Conservation (phyloP, 257 asterid genomes). For the Solanum pennellii region DNA sequence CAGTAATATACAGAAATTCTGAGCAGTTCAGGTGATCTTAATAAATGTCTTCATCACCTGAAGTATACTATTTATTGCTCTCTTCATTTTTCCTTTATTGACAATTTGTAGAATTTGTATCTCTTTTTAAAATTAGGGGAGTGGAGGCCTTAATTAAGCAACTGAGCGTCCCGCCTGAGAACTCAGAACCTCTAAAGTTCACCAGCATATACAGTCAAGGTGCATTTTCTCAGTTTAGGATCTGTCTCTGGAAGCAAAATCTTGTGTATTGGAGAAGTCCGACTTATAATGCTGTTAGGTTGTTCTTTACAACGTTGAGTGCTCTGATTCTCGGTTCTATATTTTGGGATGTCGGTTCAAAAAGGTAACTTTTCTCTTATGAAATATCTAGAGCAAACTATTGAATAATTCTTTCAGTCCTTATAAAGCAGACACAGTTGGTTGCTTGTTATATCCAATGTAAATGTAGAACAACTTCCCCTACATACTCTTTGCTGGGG, state of each 20-base stretch:
- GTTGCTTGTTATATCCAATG: not conserved
- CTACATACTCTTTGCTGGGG: not conserved
- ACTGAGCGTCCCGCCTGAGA: constrained; percentile 44
- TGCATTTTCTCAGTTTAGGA: constrained; percentile 41
- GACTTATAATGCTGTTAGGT: constrained; percentile 58
- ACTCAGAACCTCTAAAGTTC: constrained; percentile 55
- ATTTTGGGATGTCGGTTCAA: constrained; percentile 78
- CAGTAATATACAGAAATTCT: constrained; percentile 44
- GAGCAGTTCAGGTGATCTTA: constrained; percentile 46
- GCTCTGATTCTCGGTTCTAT: constrained; percentile 67
- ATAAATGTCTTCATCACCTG: not conserved
- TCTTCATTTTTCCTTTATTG: not conserved
- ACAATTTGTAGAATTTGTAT: not conserved
- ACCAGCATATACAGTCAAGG: constrained; percentile 37
- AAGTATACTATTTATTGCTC: not conserved
- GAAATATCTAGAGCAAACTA: not conserved
- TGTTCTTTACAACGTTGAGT: constrained; percentile 59
- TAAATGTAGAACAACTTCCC: not conserved
- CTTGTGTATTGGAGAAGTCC: constrained; percentile 89
- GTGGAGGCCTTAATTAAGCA: constrained; percentile 60
- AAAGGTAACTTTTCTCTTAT: constrained; percentile 30
- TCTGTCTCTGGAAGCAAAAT: constrained; percentile 73
- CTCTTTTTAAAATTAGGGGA: constrained; percentile 25
- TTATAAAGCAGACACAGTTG: not conserved
- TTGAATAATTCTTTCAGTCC: not conserved